Base-by-base conservation (phyloP, 1,284 basidiomycete genomes). In the Thelephora terrestris region DNA sequence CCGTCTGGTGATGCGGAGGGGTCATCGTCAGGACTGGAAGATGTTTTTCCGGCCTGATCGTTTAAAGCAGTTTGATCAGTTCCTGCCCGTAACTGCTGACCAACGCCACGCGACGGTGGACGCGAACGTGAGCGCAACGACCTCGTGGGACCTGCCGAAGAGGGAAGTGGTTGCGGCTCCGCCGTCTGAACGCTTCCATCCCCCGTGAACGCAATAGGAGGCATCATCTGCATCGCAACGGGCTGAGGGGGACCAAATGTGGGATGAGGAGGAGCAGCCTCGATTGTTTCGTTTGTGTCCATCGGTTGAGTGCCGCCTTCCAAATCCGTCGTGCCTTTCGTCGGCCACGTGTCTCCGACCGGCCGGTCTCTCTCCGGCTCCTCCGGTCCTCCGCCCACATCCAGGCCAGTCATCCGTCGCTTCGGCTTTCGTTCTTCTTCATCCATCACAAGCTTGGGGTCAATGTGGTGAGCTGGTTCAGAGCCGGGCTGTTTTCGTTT, bases 301-400 rank as follows among this genome's bases (percentile, higher is more conserved):
- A 69, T 68, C 51, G 50, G 53, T 37, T 56, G 52, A 50, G 55
- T 56, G 53, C 47, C 58, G 57, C 54, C 65, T 63, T 58, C 39
- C 39, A 25, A 25, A 42, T 42, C 18, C 7, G 39, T 9, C 34
- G 59, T 7, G 3, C 29, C 73, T 69, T 54, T 63, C 56, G 72
- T 63, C 63, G 80, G 73, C 85, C 83, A 86, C 66, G 81, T 73
- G 70, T 85, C 84, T 37, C 83, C 82, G 60, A 87, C 85, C 50
- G 86, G 78, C 62, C 85, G 73, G 55, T 85, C 83, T 54, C 71
- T 74, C 49, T 65, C 55, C 77, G 79, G 80, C 71, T 76, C 77
- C 53, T 69, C 74, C 23, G 57, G 52, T 21, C 58, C 57, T 34
- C 52, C 55, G 39, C 54, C 55, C 43, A 64, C 58, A 46, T 69